Base-by-base conservation (phyloP, 805 yeast species). In the Metschnikowia matae region DNA sequence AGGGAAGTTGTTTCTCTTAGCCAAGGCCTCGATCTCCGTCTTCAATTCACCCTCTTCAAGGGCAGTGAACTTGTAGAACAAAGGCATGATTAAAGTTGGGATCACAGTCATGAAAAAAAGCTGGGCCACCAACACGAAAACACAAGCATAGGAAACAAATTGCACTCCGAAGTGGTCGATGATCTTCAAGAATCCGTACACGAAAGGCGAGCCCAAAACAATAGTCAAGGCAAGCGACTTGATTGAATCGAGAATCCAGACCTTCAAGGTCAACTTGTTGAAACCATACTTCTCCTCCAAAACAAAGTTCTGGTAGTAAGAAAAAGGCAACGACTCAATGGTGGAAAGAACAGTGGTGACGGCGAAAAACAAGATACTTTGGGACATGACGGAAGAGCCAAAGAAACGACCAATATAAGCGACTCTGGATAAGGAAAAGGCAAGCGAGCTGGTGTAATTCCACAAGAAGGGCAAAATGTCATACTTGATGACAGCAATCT, bases 271-370 rank as follows among this genome's bases (percentile, higher is more conserved):
- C 58, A 81, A 77, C 69, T 94, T 94, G 73, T 94, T 94, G 73
- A 94, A 94, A 1, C 99, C 99, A 62, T 78, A 92, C 68, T 82
- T 82, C 66, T 92, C 96, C 70, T 94, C 99, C 58, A 94, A 75
- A 14, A 90, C 91, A 71, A 94, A 94, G 60, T 86, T 85, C 51
- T 79, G 73, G 69, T 90, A 91, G 65, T 86, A 83, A 8, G 83
- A 75, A 20, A 84, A 63, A 3, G 99, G 99, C 48, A 87, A 65
- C 3, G 80, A 74, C 31, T 82, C 51, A 2, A 89, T 46, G 2
- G 84, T 72, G 7, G 84, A 73, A 41, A 83, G 52, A 32, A 82
- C 71, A 60, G 81, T 71, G 23, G 75, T 74, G 40, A 81, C 70
- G 58, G 82, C 67, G 62, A 88, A 84, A 53, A 83, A 78, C 37